Evolutionary conservation across 2,329 filamentous ascomycete genomes (phyloP).

Genomic region (Aspergillus ochraceus): DNA sequence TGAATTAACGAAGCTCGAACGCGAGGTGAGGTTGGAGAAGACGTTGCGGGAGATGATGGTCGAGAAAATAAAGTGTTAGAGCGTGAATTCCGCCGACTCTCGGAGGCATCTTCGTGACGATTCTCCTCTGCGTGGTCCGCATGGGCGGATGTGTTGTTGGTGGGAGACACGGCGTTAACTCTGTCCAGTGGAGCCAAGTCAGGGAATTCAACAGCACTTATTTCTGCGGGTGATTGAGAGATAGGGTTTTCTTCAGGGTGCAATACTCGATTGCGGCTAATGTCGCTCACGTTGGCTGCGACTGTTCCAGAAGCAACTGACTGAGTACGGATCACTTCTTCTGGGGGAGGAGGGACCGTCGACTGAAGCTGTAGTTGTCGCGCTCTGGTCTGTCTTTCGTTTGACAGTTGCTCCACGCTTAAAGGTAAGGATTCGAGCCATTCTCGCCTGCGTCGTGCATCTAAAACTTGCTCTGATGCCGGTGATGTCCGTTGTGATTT

Average conservation of each 20-base stretch:
- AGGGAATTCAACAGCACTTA: conserved; percentile 33
- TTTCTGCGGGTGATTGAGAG: conserved; percentile 40
- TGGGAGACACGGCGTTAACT: conserved; percentile 19
- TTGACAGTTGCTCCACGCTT: conserved; percentile 32
- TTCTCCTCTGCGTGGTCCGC: conserved; percentile 11
- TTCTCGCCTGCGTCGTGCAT: conserved; percentile 20
- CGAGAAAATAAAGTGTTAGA: conserved; percentile 43
- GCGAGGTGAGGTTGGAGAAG: conserved; percentile 42
- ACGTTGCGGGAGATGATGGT: conserved; percentile 41
- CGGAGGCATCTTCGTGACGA: conserved; percentile 9
- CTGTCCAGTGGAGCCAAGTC: conserved; percentile 27
- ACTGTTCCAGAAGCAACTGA: conserved; percentile 13
- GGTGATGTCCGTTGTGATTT: conserved; percentile 16
- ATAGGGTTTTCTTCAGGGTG: conserved; percentile 38
- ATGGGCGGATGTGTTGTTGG: conserved; percentile 10
- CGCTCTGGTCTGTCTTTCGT: conserved; percentile 25
- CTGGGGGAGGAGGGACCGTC: conserved; percentile 13
- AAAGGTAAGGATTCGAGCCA: conserved; percentile 30
- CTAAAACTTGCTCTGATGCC: conserved; percentile 15
- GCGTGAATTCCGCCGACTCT: conserved; percentile 32
- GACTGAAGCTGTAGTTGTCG: conserved; percentile 14
- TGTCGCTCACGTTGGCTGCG: conserved; percentile 19
- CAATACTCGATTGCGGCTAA: conserved; percentile 22
- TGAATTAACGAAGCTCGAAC: conserved; percentile 45
- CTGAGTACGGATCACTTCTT: conserved; percentile 18